Evolutionary conservation across 345 rosid species (phyloP), one percentile per base, ranked within the genome.

Genomic region (Carallia pectinifolia): DNA sequence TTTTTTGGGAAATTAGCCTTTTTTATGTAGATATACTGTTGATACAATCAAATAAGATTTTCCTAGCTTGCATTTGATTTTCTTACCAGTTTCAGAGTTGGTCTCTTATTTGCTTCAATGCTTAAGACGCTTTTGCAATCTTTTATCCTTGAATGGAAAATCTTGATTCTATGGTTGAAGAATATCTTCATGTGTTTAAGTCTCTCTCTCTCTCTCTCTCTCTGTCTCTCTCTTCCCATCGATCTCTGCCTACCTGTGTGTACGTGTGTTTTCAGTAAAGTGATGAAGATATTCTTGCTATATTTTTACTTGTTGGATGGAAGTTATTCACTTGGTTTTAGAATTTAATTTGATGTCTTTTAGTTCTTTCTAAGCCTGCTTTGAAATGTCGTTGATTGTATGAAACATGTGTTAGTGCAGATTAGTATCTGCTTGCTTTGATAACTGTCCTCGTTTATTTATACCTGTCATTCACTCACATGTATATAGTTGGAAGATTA

Each of bases 101-200:
- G 16, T 9, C 62, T 52, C n/a, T 74, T 74, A 40, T 58, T 63
- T 65, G 34, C 75, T 76, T 67, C 82, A 91, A 96, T 80, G 74
- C 76, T 87, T 94, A 23, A 71, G 98, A 91, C 81, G 96, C 88
- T 39, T 79, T 87, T 90, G 79, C 93, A 94, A 62, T 80, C 93
- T 0, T 94, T 90, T 77, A 90, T 91, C 74, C 86, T 94, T 61
- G 31, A 79, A 65, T 17, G 71, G 60, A 55, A 67, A 64, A 55
- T 40, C 60, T 74, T 64, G 87, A 83, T 77, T 82, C 85, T 7
- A 36, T 54, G 23, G 23, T 23, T 23, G 23, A 23, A 23, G 23
- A 87, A 19, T 84, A 82, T 73, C 23, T 82, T 63, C 89, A 88
- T n/a, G 61, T 75, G 96, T 97, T 94, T 38, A 38, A 6, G 40